These are phyloP conservation scores for Marasmius sp. DNA, from an alignment of 1,284 basidiomycete genomes.

Conservation along the genomic window DNA sequence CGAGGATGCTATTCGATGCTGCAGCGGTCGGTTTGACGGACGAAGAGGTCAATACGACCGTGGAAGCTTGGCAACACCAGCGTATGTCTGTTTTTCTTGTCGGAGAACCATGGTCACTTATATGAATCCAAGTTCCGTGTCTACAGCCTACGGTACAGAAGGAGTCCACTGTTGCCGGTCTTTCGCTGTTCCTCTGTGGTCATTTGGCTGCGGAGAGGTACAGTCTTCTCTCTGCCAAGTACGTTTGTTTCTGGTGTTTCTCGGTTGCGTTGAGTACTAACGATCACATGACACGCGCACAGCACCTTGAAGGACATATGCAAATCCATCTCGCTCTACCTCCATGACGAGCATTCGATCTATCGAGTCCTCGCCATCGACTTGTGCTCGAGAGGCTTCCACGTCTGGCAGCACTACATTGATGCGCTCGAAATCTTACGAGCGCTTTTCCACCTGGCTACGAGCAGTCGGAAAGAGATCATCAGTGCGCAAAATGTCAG, in stretches of 20 bases:
- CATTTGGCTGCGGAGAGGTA: slow-evolving; percentile 84
- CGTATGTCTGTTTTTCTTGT: slow-evolving; percentile 36
- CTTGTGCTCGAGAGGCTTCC: slow-evolving; percentile 86
- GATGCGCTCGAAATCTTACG: slow-evolving; percentile 91
- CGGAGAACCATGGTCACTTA: background rate
- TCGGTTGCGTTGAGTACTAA: background rate
- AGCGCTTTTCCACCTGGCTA: slow-evolving; percentile 81
- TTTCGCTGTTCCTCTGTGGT: slow-evolving; percentile 80
- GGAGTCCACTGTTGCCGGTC: slow-evolving; percentile 54
- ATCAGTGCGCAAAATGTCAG: slow-evolving; percentile 63
- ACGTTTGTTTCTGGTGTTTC: slow-evolving; percentile 15
- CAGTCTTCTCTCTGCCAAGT: slow-evolving; percentile 75
- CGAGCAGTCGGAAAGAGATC: slow-evolving; percentile 66
- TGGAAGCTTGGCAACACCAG: slow-evolving; percentile 69
- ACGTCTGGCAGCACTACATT: slow-evolving; percentile 92
- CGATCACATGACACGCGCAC: slow-evolving; percentile 47
- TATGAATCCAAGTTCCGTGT: slow-evolving; percentile 64
- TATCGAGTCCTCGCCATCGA: slow-evolving; percentile 83
- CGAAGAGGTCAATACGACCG: slow-evolving; percentile 57
- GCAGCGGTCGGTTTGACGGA: slow-evolving; percentile 67
- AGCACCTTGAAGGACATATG: slow-evolving; percentile 71
- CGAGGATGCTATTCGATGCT: slow-evolving; percentile 75
- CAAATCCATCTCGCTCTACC: slow-evolving; percentile 75
- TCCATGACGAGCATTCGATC: slow-evolving; percentile 68
- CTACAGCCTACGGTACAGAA: slow-evolving; percentile 56